Conservation (phyloP, 306 rosid species). For the Castanopsis chinensis region DNA sequence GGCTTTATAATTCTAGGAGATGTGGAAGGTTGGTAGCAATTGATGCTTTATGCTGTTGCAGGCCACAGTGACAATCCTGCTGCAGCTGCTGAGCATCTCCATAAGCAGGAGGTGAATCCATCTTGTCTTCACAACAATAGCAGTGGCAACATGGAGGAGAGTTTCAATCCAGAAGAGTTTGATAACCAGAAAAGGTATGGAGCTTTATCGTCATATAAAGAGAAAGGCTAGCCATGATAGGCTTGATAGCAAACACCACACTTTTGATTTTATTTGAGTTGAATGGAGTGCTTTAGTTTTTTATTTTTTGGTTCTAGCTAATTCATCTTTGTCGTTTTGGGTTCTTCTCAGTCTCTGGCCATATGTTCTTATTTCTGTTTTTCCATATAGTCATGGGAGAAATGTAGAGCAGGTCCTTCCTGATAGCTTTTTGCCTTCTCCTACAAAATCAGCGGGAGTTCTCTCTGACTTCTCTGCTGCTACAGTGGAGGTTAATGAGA, state of each 20-base stretch:
- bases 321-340: neutral
- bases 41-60: slow-evolving; percentile 29
- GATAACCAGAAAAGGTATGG: slow-evolving; percentile 51
- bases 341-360: slow-evolving; percentile 15
- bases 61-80: slow-evolving; percentile 39
- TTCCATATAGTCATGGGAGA: slow-evolving; percentile 21
- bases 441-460: slow-evolving; percentile 59
- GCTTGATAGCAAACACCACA: neutral
- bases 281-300: neutral
- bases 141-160: slow-evolving; percentile 28
- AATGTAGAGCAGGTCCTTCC: slow-evolving; percentile 83
- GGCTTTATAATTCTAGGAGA: neutral
- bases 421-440: slow-evolving; percentile 78
- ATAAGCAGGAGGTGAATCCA: slow-evolving; percentile 38
- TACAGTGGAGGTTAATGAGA: slow-evolving; percentile 30
- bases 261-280: neutral
- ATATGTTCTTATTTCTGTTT: neutral
- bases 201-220: slow-evolving; percentile 9
- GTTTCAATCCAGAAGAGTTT: slow-evolving; percentile 23
- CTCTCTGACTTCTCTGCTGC: slow-evolving; percentile 37
- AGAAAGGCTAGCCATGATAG: neutral
- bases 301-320: neutral
- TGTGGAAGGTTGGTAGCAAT: slow-evolving; percentile 9
- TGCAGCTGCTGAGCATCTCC: slow-evolving; percentile 34
- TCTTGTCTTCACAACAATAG: slow-evolving; percentile 31